Evolutionary conservation across 768 basidiomycete genomes (phyloP), one percentile per base, ranked within the genome.

Genomic region (Auricularia auricula-judae): DNA sequence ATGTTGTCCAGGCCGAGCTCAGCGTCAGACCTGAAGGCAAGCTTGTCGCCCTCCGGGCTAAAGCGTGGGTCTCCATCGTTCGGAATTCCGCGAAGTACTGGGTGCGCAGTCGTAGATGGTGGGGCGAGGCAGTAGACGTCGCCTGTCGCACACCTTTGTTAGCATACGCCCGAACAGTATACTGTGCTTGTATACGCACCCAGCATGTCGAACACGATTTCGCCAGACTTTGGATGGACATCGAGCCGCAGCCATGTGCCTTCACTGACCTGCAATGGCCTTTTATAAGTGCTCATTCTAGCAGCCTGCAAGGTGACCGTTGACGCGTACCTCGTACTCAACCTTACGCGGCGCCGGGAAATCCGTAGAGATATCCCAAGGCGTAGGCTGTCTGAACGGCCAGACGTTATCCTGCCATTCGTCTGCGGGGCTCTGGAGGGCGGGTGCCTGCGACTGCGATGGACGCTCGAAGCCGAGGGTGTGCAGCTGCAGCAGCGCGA

Each of bases 161-260:
- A 42, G 39, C 39, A 42, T 42, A 29, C 10, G 12, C 36, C 11
- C 29, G 0, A 29, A 29, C 29, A 29, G 29, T 29, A 29, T 29
- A 2, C 29, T 29, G 29, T 29, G 29, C 29, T 29, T 29, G 29
- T 29, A 29, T 2, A 36, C 34, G 8, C 7, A 62, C 61, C 88
- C 5, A 85, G 73, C 81, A 89, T 87, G 71, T 88, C 88, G 64
- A 88, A 89, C 5, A 88, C 79, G 56, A 89, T 80, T 67, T 89
- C 88, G 12, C 88, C 87, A 2, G 82, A 80, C 63, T 76, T 74
- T n/a, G 86, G 86, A 66, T 87, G 84, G 1, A 88, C 87, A 69
- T 89, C 88, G 36, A 89, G 80, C 11, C 87, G 80, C 63, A 89
- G 74, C 87, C 87, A 90, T 42, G 88, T 89, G 7, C 88, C 88